These are phyloP conservation scores for Toxoplasma gondii DNA, from an alignment of 169 alveolate species.

Conservation along the genomic window DNA sequence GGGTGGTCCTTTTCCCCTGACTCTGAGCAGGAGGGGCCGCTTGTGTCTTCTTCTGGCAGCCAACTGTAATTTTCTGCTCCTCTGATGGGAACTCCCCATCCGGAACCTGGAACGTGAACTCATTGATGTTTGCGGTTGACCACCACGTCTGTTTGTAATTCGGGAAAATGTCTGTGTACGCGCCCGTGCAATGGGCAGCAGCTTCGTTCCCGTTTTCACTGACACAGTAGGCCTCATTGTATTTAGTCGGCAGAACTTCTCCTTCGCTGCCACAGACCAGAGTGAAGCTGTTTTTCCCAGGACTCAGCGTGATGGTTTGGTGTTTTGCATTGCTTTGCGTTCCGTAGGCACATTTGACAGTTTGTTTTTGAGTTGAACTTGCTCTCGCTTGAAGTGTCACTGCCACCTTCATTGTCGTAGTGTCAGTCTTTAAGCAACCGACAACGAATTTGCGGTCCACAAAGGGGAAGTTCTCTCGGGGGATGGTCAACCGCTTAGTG, in stretches of 20 bases:
- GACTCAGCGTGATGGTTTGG: neutral
- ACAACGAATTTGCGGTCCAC: neutral
- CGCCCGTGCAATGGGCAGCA: neutral
- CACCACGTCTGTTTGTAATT: neutral
- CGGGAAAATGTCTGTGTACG: neutral
- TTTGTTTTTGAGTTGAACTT: neutral
- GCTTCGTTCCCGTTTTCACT: neutral
- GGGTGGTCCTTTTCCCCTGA: too few species aligned
- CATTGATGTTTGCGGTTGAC: neutral
- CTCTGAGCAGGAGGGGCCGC: too few species aligned
- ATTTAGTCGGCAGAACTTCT: neutral
- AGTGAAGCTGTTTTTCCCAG: neutral
- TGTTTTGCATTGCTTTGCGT: neutral
- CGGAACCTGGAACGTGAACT: neutral
- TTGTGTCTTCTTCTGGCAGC: neutral
- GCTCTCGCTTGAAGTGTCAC: neutral
- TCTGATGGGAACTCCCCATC: neutral
- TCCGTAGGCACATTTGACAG: constrained; percentile 8
- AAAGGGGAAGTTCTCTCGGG: neutral
- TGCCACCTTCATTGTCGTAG: neutral
- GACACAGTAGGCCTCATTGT: neutral
- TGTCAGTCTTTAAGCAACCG: neutral
- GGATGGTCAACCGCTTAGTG: neutral
- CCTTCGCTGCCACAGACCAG: too few species aligned
- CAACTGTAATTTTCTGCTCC: neutral